These are phyloP conservation scores for Colletotrichum cuscutae DNA, from an alignment of 2,329 filamentous ascomycete species.

Conservation along the genomic window DNA sequence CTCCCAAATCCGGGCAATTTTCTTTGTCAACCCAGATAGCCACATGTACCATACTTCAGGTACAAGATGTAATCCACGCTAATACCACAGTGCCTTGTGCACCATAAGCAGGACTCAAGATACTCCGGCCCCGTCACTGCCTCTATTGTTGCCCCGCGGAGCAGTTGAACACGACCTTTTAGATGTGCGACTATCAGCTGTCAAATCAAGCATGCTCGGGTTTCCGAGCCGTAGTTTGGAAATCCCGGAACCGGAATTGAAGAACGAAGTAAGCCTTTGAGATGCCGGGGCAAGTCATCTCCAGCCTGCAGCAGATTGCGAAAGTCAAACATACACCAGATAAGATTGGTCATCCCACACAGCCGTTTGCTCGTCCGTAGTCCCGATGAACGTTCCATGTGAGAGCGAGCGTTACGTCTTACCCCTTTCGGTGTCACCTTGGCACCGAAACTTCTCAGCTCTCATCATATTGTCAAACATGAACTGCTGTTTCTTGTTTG, in stretches of 20 bases:
- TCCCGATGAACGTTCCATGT: not conserved
- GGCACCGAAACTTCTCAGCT: not conserved
- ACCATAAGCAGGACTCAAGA: not conserved
- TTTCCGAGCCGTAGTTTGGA: not conserved
- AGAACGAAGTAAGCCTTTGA: not conserved
- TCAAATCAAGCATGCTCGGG: not conserved
- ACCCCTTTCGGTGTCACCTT: not conserved
- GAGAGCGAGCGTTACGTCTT: not conserved
- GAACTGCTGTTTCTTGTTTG: not conserved
- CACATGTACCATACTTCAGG: not conserved
- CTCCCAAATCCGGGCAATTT: not conserved
- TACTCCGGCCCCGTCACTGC: no score
- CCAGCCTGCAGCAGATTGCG: not conserved
- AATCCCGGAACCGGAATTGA: not conserved
- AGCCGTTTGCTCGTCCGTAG: not conserved
- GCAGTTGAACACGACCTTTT: no score
- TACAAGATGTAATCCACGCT: not conserved
- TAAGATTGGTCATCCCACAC: not conserved
- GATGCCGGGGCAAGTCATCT: not conserved
- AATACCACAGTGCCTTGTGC: not conserved
- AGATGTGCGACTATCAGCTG: not conserved
- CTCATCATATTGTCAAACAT: not conserved
- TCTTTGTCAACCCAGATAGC: not conserved
- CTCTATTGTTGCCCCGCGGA: no score
- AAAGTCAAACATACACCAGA: not conserved